A percentile compares a stretch with the other conserved stretches of the same genome.
Evolutionary conservation across 2,329 filamentous ascomycete species (phyloP).

Genomic region (Fusarium transvaalense): DNA sequence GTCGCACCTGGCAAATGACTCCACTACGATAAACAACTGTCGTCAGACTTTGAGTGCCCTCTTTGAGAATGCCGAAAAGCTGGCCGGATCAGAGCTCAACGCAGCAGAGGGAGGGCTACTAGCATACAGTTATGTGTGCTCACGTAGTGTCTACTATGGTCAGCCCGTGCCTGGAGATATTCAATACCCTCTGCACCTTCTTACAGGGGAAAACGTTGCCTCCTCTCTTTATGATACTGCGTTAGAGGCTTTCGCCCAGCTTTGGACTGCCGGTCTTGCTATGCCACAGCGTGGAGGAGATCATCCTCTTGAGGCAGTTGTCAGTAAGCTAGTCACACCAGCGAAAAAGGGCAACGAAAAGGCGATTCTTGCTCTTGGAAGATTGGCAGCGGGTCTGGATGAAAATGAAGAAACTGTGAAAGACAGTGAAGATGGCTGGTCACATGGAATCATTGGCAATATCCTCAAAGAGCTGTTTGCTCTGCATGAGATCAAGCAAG

Average conservation of each 20-base stretch:
- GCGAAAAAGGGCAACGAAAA: slow-evolving; percentile 85
- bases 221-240: slow-evolving; percentile 59
- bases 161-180: slow-evolving; percentile 47
- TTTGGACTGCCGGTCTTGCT: slow-evolving; percentile 61
- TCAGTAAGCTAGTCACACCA: slow-evolving; percentile 72
- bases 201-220: slow-evolving; percentile 49
- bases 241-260: slow-evolving; percentile 60
- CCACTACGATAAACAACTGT: slow-evolving; percentile 48
- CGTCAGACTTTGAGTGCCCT: slow-evolving; percentile 57
- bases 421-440: slow-evolving; percentile 48
- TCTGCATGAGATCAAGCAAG: slow-evolving; percentile 85
- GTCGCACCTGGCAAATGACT: slow-evolving; percentile 68
- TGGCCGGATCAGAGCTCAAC: slow-evolving; percentile 59
- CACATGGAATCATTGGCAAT: slow-evolving; percentile 59
- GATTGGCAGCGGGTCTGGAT: slow-evolving; percentile 75
- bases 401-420: slow-evolving; percentile 46
- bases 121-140: slow-evolving; percentile 60
- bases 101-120: slow-evolving; percentile 62
- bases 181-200: slow-evolving; percentile 50
- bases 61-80: slow-evolving; percentile 58
- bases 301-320: slow-evolving; percentile 59
- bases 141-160: slow-evolving; percentile 60
- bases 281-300: slow-evolving; percentile 50
- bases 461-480: slow-evolving; percentile 78
- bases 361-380: slow-evolving; percentile 84